Percentiles rank a stretch among this genome's conserved stretches.
phyloP scores from a whole-genome alignment of 2,329 filamentous ascomycete genomes.

The Coleophoma eucalyptorum region DNA sequence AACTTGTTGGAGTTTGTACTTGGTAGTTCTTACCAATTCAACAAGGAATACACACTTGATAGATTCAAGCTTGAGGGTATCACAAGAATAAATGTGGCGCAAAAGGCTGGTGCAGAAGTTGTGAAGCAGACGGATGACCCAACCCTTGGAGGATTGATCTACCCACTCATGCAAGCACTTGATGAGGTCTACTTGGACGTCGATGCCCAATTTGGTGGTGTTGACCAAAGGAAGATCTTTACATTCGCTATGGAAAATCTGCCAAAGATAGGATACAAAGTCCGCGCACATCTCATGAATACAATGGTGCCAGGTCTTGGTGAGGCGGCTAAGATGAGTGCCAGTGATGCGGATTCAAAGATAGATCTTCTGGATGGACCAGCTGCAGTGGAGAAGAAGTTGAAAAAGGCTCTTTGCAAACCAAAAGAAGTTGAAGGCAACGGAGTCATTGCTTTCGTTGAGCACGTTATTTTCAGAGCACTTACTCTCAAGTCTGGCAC shows the following conservation, averaged over 20 bases:
- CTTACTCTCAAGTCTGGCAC: slow-evolving; percentile 53
- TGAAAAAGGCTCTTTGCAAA: slow-evolving; percentile 77
- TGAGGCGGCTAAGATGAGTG: slow-evolving; percentile 81
- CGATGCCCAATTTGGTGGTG: slow-evolving; percentile 83
- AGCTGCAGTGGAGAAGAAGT: slow-evolving; percentile 74
- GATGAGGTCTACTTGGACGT: slow-evolving; percentile 88
- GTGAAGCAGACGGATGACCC: slow-evolving; percentile 87
- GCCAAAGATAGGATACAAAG: slow-evolving; percentile 78
- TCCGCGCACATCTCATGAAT: slow-evolving; percentile 71
- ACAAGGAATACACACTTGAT: slow-evolving; percentile 78
- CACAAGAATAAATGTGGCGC: slow-evolving; percentile 45
- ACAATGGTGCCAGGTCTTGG: slow-evolving; percentile 85
- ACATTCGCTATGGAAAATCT: slow-evolving; percentile 80
- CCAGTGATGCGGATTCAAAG: slow-evolving; percentile 75
- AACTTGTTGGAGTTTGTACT: slow-evolving; percentile 79
- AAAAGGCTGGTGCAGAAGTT: slow-evolving; percentile 88
- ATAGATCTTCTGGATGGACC: slow-evolving; percentile 86
- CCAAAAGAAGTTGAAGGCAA: slow-evolving; percentile 80
- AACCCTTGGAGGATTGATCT: slow-evolving; percentile 70
- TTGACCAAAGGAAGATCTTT: slow-evolving; percentile 89
- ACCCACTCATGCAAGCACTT: slow-evolving; percentile 84
- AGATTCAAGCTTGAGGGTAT: slow-evolving; percentile 64
- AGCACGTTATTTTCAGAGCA: slow-evolving; percentile 81
- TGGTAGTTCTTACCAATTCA: slow-evolving; percentile 79
- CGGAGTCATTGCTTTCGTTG: slow-evolving; percentile 80